Conservation (phyloP, 345 rosid species). For the Turnera subulata region DNA sequence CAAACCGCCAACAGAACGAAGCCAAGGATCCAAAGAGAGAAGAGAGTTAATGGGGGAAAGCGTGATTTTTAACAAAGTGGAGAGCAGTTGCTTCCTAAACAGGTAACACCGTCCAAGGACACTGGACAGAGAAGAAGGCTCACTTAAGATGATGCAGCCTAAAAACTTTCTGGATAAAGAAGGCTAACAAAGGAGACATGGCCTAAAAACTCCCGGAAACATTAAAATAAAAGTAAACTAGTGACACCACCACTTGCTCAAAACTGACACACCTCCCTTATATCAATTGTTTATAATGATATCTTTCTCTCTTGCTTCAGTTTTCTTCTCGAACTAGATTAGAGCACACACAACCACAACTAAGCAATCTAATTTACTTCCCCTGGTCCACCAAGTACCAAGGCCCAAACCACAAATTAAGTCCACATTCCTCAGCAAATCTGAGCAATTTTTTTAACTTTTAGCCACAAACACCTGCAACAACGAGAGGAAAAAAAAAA, state of each 20-base stretch:
- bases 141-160: too few species aligned
- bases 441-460: conserved; percentile 4
- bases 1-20: conserved; percentile 33
- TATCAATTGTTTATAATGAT: conserved; percentile 31
- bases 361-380: conserved; percentile 19
- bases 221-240: conserved; percentile 26
- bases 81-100: conserved; percentile 34
- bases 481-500: too few species aligned
- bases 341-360: conserved; percentile 21
- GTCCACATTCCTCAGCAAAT: conserved; percentile 28
- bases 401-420: conserved; percentile 25
- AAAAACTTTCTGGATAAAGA: conserved; percentile 23
- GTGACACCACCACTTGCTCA: conserved; percentile 61
- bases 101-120: conserved; percentile 35
- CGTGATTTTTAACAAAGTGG: conserved; percentile 22
- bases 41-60: conserved; percentile 14
- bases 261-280: conserved; percentile 54
- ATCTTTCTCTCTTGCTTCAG: conserved; percentile 13
- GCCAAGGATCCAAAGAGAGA: conserved; percentile 15
- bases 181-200: conserved; percentile 36
- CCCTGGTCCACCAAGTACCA: conserved; percentile 24
- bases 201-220: conserved; percentile 34
- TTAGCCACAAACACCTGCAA: conserved; percentile 35
- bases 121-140: conserved; percentile 22
- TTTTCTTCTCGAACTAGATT: conserved; percentile 31